phyloP scores from a whole-genome alignment of 2,329 filamentous ascomycete species.

The Pseudogymnoascus sp. region DNA sequence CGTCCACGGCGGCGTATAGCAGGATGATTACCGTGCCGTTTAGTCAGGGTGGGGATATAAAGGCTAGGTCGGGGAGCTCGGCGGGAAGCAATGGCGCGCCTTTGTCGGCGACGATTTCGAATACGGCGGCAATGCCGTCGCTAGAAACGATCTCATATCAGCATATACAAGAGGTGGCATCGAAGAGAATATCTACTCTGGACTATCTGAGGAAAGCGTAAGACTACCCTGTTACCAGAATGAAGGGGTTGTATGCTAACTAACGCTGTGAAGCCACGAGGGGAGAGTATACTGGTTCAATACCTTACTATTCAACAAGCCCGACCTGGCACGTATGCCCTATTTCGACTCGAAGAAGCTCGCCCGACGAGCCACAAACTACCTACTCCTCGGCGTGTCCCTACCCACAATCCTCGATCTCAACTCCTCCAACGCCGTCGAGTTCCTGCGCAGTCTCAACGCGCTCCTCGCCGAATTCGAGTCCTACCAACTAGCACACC shows the following conservation, averaged over 20 bases:
- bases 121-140: constrained; percentile 25
- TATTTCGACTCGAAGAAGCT: constrained; percentile 81
- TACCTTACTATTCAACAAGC: constrained; percentile 81
- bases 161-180: constrained; percentile 74
- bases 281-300: constrained; percentile 98
- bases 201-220: constrained; percentile 91
- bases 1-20: constrained; percentile 4
- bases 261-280: constrained; percentile 60
- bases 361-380: constrained; percentile 84
- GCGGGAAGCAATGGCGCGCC: neutral
- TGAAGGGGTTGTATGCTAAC: constrained; percentile 4
- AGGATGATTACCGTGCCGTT: constrained; percentile 4
- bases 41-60: constrained; percentile 10
- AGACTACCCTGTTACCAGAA: constrained; percentile 30
- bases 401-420: constrained; percentile 85
- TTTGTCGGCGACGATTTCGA: neutral
- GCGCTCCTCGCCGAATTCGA: constrained; percentile 86
- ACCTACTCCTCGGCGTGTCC: constrained; percentile 84
- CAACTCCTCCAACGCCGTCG: constrained; percentile 66
- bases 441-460: constrained; percentile 82
- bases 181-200: constrained; percentile 88
- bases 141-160: constrained; percentile 36
- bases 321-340: constrained; percentile 71
- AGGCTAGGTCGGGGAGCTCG: constrained; percentile 16
- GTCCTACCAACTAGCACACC: constrained; percentile 80